Conservation (phyloP, 1,284 basidiomycete genomes). For the Irpex lacteus region DNA sequence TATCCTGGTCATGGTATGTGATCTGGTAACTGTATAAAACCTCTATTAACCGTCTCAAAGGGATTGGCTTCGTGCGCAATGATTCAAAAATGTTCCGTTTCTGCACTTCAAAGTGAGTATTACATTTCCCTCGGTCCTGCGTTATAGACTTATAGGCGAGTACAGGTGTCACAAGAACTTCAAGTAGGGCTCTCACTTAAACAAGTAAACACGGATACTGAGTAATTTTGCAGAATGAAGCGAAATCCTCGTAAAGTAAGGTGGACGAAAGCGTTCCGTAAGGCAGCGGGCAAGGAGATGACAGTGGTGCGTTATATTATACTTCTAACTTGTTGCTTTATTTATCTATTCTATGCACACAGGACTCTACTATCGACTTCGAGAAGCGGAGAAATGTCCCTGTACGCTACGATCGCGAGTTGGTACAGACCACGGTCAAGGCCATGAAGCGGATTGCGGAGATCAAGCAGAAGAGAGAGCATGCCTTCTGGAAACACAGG, state of each 20-base stretch:
- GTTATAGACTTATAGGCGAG: constrained; percentile 11
- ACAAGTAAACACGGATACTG: neutral
- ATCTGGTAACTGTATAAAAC: neutral
- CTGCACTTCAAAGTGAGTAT: constrained; percentile 88
- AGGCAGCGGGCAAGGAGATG: constrained; percentile 99
- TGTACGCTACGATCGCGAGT: constrained; percentile 95
- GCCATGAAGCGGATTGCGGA: constrained; percentile 96
- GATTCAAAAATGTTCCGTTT: constrained; percentile 97
- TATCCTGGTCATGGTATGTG: constrained; percentile 89
- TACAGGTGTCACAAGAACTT: constrained; percentile 95
- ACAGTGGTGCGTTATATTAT: constrained; percentile 73
- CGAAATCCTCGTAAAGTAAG: constrained; percentile 98
- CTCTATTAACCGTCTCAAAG: constrained; percentile 34
- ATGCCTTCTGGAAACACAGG: constrained; percentile 93
- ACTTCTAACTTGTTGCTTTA: constrained; percentile 1
- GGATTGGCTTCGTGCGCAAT: constrained; percentile 92
- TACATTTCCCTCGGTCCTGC: neutral
- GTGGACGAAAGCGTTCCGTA: constrained; percentile 99
- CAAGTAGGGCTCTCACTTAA: constrained; percentile 56
- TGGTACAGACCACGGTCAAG: constrained; percentile 92
- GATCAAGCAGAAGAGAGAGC: constrained; percentile 89
- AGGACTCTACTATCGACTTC: constrained; percentile 99
- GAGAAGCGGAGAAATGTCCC: constrained; percentile 99
- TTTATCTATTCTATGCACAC: constrained; percentile 5
- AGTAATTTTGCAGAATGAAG: constrained; percentile 78